Evolutionary conservation across 2,329 filamentous ascomycete genomes (phyloP).

Genomic region (Talaromyces verruculosus): DNA sequence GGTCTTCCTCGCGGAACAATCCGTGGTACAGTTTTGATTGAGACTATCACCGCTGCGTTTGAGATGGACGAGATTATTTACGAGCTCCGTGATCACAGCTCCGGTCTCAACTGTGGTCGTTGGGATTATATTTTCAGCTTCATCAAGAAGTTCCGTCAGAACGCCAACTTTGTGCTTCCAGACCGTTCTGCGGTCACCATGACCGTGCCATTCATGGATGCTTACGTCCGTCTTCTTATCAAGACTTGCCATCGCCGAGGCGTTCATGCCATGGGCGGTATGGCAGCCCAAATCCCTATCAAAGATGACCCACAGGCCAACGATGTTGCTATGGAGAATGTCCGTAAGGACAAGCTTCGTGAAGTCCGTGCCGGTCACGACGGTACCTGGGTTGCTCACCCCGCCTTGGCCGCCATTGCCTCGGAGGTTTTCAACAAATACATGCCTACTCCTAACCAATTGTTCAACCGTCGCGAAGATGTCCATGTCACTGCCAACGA

Average conservation of each 20-base stretch:
- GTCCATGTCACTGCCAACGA: constrained; percentile 84
- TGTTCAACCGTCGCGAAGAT: constrained; percentile 86
- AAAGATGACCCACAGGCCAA: constrained; percentile 91
- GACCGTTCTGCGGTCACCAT: constrained; percentile 91
- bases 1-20: constrained; percentile 88
- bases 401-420: constrained; percentile 83
- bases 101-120: constrained; percentile 94
- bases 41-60: constrained; percentile 96
- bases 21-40: constrained; percentile 91
- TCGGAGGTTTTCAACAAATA: constrained; percentile 94
- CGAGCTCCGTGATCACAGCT: constrained; percentile 93
- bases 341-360: constrained; percentile 92
- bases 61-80: constrained; percentile 99
- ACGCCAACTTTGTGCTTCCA: constrained; percentile 87
- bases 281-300: constrained; percentile 98
- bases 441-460: constrained; percentile 98
- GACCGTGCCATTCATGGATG: constrained; percentile 97
- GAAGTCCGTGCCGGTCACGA: constrained; percentile 95
- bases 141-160: constrained; percentile 98
- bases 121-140: constrained; percentile 99
- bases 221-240: constrained; percentile 95
- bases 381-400: constrained; percentile 96
- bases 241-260: constrained; percentile 96
- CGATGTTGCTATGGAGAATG: constrained; percentile 88
- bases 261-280: constrained; percentile 98